These are phyloP conservation scores for Suillus fuscotomentosus DNA, from an alignment of 768 basidiomycete genomes.

Conservation along the genomic window DNA sequence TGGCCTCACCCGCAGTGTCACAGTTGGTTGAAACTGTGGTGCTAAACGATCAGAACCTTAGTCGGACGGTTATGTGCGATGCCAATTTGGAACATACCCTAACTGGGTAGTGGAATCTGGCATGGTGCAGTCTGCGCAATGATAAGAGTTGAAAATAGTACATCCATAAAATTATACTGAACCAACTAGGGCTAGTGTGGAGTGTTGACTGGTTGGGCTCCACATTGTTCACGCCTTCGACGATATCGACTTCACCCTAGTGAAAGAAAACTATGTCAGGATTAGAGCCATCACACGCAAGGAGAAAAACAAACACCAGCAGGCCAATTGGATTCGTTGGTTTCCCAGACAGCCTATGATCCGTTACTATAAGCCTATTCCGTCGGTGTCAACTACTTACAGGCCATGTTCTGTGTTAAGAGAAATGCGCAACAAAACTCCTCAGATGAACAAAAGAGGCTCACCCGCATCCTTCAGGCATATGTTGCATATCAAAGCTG, in stretches of 20 bases:
- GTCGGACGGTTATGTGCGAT: too few relatives aligned
- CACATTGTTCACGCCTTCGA: slow-evolving; percentile 50
- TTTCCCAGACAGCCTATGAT: slow-evolving; percentile 29
- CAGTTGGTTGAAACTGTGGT: slow-evolving; percentile 22
- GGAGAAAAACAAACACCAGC: slow-evolving; percentile 14
- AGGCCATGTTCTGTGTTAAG: slow-evolving; percentile 33
- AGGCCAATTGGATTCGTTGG: slow-evolving; percentile 23
- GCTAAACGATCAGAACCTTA: slow-evolving; percentile 10
- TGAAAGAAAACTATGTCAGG: slow-evolving; percentile 5
- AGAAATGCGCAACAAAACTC: background rate
- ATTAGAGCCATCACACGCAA: background rate
- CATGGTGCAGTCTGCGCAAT: slow-evolving; percentile 25
- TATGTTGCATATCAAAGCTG: slow-evolving; percentile 35
- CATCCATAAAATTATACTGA: background rate
- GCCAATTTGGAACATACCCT: slow-evolving; percentile 18
- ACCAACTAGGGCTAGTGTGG: slow-evolving; percentile 51
- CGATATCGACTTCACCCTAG: slow-evolving; percentile 31
- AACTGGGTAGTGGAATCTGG: slow-evolving; percentile 21
- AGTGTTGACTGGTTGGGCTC: slow-evolving; percentile 51
- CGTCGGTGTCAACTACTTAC: slow-evolving; percentile 15
- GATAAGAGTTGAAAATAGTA: background rate
- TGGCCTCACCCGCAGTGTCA: slow-evolving; percentile 17
- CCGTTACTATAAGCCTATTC: background rate
- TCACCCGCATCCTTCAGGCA: slow-evolving; percentile 36
- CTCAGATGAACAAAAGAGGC: slow-evolving; percentile 6